Base-by-base conservation (phyloP, 1,284 basidiomycete species). In the Ceratobasidium papillatum region DNA sequence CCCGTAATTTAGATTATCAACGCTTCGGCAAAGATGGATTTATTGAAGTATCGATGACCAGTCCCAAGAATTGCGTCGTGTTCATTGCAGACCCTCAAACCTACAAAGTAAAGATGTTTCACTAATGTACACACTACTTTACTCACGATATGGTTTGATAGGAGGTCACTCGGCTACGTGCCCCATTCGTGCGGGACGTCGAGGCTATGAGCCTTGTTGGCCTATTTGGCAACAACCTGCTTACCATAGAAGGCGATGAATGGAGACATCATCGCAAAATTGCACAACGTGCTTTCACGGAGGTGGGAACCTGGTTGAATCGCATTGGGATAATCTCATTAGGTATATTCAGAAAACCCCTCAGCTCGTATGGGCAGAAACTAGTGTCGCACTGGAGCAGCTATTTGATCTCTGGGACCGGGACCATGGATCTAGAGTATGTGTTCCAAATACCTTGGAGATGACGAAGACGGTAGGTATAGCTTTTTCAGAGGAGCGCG, bases 261-360 rank as follows among this genome's bases (percentile, higher is more conserved):
- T 76, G 75, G 75, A 69, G 36, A n/a, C 45, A 58, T 22, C 75
- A 76, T 45, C 72, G 75, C 64, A 76, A 62, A 56, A 45, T 65
- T 27, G 54, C 41, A 12, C 45, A 66, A 17, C 75, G 72, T 0
- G 72, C 75, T 22, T 76, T 76, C 34, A 51, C 62, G 17, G 72
- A 76, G 64, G 45, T 58, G 11, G 63, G 51, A 19, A 22, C 22
- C 4, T 19, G 19, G 19, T 17, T 47, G n/a, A n/a, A n/a, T n/a
- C n/a, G n/a, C n/a, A n/a, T n/a, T n/a, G n/a, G n/a, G n/a, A n/a
- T n/a, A n/a, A n/a, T n/a, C n/a, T n/a, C n/a, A n/a, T n/a, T n/a
- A n/a, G n/a, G n/a, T n/a, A n/a, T n/a, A n/a, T n/a, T n/a, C 27
- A 68, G 65, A 68, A 51, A 43, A 51, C 49, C n/a, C 49, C 38